These are phyloP conservation scores for Hortaea werneckii DNA, from an alignment of 2,329 filamentous ascomycete genomes.

Conservation along the genomic window DNA sequence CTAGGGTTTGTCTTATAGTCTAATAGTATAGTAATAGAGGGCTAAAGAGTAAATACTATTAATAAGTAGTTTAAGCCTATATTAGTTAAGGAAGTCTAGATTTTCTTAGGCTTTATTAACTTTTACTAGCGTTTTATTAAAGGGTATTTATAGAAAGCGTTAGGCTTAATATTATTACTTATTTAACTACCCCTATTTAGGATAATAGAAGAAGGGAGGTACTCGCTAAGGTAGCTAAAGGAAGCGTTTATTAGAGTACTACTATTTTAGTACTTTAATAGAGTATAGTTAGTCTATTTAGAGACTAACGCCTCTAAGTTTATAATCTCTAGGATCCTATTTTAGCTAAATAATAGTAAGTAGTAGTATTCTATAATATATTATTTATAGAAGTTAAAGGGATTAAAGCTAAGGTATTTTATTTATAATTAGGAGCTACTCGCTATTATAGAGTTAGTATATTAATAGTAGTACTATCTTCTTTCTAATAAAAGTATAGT, in stretches of 20 bases:
- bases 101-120: slow-evolving; percentile 11
- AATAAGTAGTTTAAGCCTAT: slow-evolving; percentile 6
- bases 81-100: slow-evolving; percentile 1
- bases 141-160: slow-evolving; percentile 5
- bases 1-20: slow-evolving; percentile 22
- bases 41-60: slow-evolving; percentile 17
- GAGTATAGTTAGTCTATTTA: background rate
- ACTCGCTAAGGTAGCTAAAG: slow-evolving; percentile 3
- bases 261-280: slow-evolving; percentile 5
- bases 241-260: slow-evolving; percentile 1
- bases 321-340: background rate
- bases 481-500: slow-evolving; percentile 6
- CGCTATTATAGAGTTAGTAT: slow-evolving; percentile 6
- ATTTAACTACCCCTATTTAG: slow-evolving; percentile 1
- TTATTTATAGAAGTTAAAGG: slow-evolving; percentile 1
- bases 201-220: slow-evolving; percentile 1
- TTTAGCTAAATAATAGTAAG: background rate
- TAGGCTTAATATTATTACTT: slow-evolving; percentile 3
- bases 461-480: slow-evolving; percentile 9
- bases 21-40: slow-evolving; percentile 19
- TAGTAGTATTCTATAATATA: background rate
- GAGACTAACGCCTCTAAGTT: slow-evolving; percentile 3
- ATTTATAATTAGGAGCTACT: slow-evolving; percentile 11
- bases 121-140: slow-evolving; percentile 8
- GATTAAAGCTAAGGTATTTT: slow-evolving; percentile 6